Evolutionary conservation across 1,284 basidiomycete species (phyloP).

Genomic region (Trichosporon faecale): DNA sequence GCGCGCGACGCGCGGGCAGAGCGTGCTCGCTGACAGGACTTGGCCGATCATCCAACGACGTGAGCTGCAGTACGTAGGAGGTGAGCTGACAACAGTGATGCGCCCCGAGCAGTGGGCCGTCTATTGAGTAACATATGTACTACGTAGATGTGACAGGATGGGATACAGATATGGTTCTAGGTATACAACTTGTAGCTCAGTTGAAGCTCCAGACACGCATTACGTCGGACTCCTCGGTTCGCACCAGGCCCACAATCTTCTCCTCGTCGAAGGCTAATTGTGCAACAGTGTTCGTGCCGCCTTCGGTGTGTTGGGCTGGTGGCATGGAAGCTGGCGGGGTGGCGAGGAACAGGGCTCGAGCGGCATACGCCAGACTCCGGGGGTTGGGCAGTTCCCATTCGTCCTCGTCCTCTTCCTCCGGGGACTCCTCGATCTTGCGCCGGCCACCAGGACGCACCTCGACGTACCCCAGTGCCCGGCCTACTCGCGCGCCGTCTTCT

Average conservation of each 20-base stretch:
- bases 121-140: conserved; percentile 23
- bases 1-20: conserved; percentile 15
- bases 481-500: conserved; percentile 25
- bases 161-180: background rate
- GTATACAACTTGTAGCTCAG: background rate
- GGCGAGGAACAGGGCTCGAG: conserved; percentile 42
- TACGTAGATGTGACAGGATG: background rate
- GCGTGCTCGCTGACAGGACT: conserved; percentile 23
- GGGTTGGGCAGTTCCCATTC: conserved; percentile 37
- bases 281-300: conserved; percentile 22
- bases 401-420: background rate
- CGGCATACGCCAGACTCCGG: conserved; percentile 42
- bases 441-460: conserved; percentile 39
- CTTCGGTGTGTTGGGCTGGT: background rate
- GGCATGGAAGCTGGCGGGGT: conserved; percentile 28
- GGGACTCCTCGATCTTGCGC: background rate
- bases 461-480: conserved; percentile 41
- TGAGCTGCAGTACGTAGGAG: conserved; percentile 23
- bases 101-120: conserved; percentile 41
- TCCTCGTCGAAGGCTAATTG: conserved; percentile 51
- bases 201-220: conserved; percentile 48
- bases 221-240: conserved; percentile 23
- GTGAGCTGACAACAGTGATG: conserved; percentile 30
- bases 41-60: conserved; percentile 40
- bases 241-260: conserved; percentile 47